Percentiles rank a stretch among this genome's conserved stretches.
phyloP scores from a whole-genome alignment of 2,329 filamentous ascomycete genomes.

The Trichoderma afroharzianum region DNA sequence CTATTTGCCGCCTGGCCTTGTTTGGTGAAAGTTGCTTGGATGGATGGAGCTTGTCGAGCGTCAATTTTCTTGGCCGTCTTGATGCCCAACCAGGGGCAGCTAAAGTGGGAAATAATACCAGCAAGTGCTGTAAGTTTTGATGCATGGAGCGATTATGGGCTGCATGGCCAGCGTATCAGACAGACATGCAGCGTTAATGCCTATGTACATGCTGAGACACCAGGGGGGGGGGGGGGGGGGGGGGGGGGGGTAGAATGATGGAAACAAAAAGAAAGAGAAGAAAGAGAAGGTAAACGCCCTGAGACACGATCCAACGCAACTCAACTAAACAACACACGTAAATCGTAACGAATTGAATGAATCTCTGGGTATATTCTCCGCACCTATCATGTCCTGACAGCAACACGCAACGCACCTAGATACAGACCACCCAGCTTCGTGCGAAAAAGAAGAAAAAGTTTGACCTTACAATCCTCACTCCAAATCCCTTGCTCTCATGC shows the following conservation, averaged over 20 bases:
- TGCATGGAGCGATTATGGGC: neutral
- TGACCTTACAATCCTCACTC: neutral
- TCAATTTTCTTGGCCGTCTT: neutral
- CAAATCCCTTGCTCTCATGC: neutral
- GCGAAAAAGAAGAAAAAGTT: neutral
- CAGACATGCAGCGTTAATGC: neutral
- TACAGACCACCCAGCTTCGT: constrained; percentile 7
- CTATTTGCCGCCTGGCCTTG: neutral
- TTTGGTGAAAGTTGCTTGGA: neutral
- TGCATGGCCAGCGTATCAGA: constrained; percentile 1
- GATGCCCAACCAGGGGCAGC: neutral
- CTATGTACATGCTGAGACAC: neutral
- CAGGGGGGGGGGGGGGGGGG: neutral
- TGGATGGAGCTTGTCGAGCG: neutral
- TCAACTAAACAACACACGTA: neutral
- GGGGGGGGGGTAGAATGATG: neutral
- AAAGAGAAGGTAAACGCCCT: no score
- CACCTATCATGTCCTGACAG: neutral
- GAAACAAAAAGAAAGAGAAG: neutral
- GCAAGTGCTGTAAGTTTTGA: neutral
- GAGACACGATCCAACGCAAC: no score
- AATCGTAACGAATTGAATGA: neutral
- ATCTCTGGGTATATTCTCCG: constrained; percentile 2
- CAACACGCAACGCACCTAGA: neutral
- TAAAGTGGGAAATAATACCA: neutral